Base-by-base conservation (phyloP, 768 basidiomycete species). In the Pleurotus djamor region DNA sequence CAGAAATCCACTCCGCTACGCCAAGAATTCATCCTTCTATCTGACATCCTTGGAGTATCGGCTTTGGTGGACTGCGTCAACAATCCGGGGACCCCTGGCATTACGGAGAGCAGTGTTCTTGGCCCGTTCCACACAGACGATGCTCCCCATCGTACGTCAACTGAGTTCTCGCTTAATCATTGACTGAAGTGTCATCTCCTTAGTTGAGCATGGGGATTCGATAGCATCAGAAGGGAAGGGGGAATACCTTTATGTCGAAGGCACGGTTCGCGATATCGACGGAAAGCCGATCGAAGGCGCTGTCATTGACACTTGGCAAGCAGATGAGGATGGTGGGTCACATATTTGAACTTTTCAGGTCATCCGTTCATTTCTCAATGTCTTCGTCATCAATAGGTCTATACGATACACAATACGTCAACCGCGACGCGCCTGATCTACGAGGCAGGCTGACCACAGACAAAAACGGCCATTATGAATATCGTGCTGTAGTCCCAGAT, bases 181-280 rank as follows among this genome's bases (percentile, higher is more conserved):
- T 59, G 6, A 12, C 58, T 58, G 8, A 63, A 44, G 21, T 52
- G 16, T 28, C 36, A 13, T 12, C 28, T 44, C 9, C 6, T 13
- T 61, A 92, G 91, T 92, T 58, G 70, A 77, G 21, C 70, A 80
- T 5, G 92, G 92, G 4, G 90, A 80, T 1, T 84, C 87, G 8
- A 95, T 94, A 54, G 91, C 93, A 5, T 91, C 91, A 0, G 92
- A 94, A 70, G 92, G 89, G 59, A 93, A 91, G 71, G 93, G 92
- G 17, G 83, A 92, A 8, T 90, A 92, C 68, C 76, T 95, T 82
- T 92, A 81, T 63, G 88, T 94, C 52, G 82, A 91, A 67, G 92
- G 93, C 0, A 80, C 79, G 3, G 80, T 94, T 1, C 66, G 84
- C 34, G 79, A 85, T 65, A 86, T 83, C 1, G 73, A 81, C 36